Evolutionary conservation across 192 early-diverging fungal genomes (phyloP).

Genomic region (Gigaspora rosea): DNA sequence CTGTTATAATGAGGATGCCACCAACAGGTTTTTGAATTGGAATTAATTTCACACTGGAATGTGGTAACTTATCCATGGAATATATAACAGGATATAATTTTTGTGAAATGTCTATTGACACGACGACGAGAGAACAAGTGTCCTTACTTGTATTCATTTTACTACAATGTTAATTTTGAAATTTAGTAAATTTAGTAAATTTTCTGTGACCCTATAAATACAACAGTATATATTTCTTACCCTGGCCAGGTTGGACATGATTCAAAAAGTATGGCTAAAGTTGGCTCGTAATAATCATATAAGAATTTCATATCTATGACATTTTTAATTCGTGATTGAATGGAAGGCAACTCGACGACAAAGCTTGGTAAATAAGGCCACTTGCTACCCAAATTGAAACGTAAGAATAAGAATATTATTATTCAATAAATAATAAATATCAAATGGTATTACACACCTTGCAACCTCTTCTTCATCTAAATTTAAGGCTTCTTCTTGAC

Average conservation of each 20-base stretch:
- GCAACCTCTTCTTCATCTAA: conserved; percentile 59
- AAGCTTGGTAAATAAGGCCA: conserved; percentile 72
- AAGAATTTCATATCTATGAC: conserved; percentile 92
- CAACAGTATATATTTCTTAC: conserved; percentile 39
- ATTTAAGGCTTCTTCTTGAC: conserved; percentile 60
- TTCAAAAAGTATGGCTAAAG: conserved; percentile 91
- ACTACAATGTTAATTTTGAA: conserved; percentile 35
- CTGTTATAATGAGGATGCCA: conserved; percentile 78
- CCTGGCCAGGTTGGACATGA: conserved; percentile 86
- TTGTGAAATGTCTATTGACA: conserved; percentile 83
- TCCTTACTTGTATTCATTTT: conserved; percentile 68
- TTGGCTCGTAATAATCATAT: conserved; percentile 89
- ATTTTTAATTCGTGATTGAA: conserved; percentile 66
- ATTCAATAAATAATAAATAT: background rate
- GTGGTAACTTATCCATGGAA: conserved; percentile 74
- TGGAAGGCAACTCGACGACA: conserved; percentile 64
- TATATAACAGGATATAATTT: conserved; percentile 83
- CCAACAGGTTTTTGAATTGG: conserved; percentile 83
- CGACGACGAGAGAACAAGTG: conserved; percentile 72
- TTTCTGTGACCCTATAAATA: background rate
- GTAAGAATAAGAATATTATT: background rate
- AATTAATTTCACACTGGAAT: conserved; percentile 71
- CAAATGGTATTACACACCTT: conserved; percentile 42
- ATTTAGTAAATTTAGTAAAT: background rate
- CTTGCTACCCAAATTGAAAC: conserved; percentile 38